phyloP scores from a whole-genome alignment of 2,329 filamentous ascomycete species.

The Cladosporium sp. region DNA sequence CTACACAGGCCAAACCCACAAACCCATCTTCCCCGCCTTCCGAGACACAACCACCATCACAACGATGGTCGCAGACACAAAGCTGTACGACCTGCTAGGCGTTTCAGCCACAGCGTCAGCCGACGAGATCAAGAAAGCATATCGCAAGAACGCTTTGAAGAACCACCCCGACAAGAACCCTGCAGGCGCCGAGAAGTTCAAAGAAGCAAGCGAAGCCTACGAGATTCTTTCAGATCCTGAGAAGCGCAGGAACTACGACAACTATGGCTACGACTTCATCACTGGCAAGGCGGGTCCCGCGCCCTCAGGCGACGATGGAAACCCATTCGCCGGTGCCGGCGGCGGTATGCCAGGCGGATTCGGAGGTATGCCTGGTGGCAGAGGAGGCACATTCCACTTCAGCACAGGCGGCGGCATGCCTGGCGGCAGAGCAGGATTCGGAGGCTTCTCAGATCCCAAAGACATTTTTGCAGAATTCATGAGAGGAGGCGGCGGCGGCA shows the following conservation, averaged over 20 bases:
- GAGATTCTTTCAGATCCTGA: constrained; percentile 96
- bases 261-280: constrained; percentile 90
- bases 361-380: constrained; percentile 54
- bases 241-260: constrained; percentile 92
- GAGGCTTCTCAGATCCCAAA: constrained; percentile 74
- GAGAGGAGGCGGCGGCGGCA: constrained; percentile 40
- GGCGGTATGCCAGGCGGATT: constrained; percentile 31
- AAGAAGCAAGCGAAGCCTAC: constrained; percentile 95
- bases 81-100: constrained; percentile 83
- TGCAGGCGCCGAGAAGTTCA: constrained; percentile 86
- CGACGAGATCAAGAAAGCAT: constrained; percentile 96
- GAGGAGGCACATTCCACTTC: constrained; percentile 60
- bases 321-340: constrained; percentile 35
- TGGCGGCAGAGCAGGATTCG: constrained; percentile 60
- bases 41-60: not conserved
- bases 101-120: constrained; percentile 76
- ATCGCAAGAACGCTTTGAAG: constrained; percentile 75
- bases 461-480: constrained; percentile 84
- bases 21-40: not conserved
- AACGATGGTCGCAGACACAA: constrained; percentile 86
- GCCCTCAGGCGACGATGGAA: constrained; percentile 56
- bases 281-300: constrained; percentile 37
- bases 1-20: not conserved
- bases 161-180: constrained; percentile 98
- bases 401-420: constrained; percentile 49